A percentile compares a stretch with the other conserved stretches of the same genome.
These are phyloP conservation scores for Ustilago xerochloae DNA, from an alignment of 1,284 basidiomycete species.

Conservation along the genomic window DNA sequence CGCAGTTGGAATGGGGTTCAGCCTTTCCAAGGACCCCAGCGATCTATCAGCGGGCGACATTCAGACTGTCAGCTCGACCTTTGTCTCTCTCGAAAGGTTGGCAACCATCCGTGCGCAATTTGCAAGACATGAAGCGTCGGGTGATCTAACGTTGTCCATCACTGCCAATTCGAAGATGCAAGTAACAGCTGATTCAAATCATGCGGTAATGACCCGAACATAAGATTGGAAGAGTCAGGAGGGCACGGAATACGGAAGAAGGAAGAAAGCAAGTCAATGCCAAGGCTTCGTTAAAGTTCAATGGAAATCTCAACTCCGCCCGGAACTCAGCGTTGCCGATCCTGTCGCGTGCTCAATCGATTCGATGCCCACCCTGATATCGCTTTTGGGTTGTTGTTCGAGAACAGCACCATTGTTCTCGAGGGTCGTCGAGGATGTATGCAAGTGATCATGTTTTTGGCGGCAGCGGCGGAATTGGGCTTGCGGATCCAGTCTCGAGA, in stretches of 20 bases:
- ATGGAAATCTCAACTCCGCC: conserved; percentile 14
- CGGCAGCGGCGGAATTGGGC: not conserved
- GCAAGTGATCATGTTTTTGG: too few species aligned
- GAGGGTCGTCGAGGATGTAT: not conserved
- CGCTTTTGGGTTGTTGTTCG: not conserved
- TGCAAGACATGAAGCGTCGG: not conserved
- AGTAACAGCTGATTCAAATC: too few species aligned
- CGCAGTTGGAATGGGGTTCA: too few species aligned
- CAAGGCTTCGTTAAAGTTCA: not conserved
- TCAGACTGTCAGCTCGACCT: too few species aligned
- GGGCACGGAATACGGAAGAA: not conserved
- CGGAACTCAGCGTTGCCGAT: conserved; percentile 7
- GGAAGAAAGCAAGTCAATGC: not conserved
- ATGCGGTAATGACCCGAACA: too few species aligned
- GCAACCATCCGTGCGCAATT: not conserved
- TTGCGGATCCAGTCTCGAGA: not conserved
- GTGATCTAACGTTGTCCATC: too few species aligned
- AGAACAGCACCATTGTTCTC: not conserved
- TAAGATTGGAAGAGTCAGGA: not conserved
- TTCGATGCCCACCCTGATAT: not conserved
- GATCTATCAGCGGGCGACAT: too few species aligned
- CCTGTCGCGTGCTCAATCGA: not conserved
- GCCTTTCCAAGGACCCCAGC: too few species aligned
- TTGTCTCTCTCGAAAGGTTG: too few species aligned
- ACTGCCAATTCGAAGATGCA: too few species aligned